Evolutionary conservation across 2,329 filamentous ascomycete species (phyloP).

Genomic region (Microdochium paspali): DNA sequence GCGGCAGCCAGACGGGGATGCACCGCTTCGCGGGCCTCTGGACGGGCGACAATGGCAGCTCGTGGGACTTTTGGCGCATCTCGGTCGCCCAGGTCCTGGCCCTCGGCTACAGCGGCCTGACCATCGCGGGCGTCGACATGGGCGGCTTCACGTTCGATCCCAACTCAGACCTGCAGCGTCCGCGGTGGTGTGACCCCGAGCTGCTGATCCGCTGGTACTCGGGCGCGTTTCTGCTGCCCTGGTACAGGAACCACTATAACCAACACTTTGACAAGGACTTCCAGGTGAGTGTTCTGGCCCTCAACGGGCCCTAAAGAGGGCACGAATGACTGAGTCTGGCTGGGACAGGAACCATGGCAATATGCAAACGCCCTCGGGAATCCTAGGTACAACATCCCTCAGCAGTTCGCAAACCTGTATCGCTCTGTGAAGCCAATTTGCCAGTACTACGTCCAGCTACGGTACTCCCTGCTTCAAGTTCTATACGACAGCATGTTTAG

Average conservation of each 20-base stretch:
- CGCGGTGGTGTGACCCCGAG: neutral
- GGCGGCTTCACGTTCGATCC: neutral
- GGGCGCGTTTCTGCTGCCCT: neutral
- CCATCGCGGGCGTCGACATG: neutral
- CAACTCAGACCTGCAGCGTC: neutral
- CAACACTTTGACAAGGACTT: neutral
- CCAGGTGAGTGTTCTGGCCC: neutral
- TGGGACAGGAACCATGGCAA: neutral
- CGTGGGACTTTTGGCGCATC: neutral
- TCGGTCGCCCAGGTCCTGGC: neutral
- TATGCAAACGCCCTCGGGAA: neutral
- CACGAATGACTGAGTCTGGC: no score
- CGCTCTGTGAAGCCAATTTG: neutral
- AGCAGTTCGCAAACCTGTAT: neutral
- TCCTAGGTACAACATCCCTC: neutral
- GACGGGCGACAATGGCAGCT: neutral
- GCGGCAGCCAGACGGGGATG: neutral
- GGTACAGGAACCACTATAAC: neutral
- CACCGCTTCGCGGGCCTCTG: neutral
- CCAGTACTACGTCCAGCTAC: neutral
- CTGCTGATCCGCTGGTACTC: neutral
- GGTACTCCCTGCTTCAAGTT: neutral
- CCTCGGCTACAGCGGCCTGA: neutral
- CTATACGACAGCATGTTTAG: neutral
- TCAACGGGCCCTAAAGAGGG: no score